These are phyloP conservation scores for Arctium lappa DNA, from an alignment of 129 eudicot genomes.

Conservation along the genomic window DNA sequence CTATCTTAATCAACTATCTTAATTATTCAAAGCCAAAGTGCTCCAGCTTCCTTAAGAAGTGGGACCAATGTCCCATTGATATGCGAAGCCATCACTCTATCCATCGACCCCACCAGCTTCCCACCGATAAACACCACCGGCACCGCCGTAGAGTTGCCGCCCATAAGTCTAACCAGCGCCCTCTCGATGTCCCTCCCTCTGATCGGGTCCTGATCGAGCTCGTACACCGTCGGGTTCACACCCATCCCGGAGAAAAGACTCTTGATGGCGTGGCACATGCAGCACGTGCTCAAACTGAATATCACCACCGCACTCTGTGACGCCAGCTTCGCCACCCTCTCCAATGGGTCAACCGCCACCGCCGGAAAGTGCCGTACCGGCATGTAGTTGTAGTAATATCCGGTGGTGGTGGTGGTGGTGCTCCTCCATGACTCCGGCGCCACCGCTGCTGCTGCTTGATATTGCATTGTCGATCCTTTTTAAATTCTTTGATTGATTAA, in stretches of 20 bases:
- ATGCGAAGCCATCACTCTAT: constrained; percentile 84
- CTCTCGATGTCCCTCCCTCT: constrained; percentile 56
- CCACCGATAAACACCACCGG: constrained; percentile 94
- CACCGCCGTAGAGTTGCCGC: constrained; percentile 49
- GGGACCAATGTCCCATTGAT: constrained; percentile 77
- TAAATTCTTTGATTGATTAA: background rate
- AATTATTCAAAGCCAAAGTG: constrained; percentile 56
- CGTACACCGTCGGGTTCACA: constrained; percentile 75
- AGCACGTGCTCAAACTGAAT: constrained; percentile 73
- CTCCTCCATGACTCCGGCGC: constrained; percentile 21
- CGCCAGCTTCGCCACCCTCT: constrained; percentile 60
- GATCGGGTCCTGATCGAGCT: constrained; percentile 62
- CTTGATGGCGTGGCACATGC: constrained; percentile 88
- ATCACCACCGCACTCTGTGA: constrained; percentile 78
- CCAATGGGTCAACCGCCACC: constrained; percentile 43
- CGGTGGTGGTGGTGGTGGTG: background rate
- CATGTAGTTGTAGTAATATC: constrained; percentile 27
- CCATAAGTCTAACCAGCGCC: constrained; percentile 52
- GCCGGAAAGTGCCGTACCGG: constrained; percentile 22
- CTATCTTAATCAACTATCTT: background rate
- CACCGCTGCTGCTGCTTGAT: constrained; percentile 24
- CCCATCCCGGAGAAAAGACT: constrained; percentile 77
- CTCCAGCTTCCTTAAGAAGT: constrained; percentile 79
- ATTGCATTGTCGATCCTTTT: constrained; percentile 28
- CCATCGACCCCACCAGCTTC: constrained; percentile 72